Base-by-base conservation (phyloP, 129 eudicot species). In the Flaveria trinervia region DNA sequence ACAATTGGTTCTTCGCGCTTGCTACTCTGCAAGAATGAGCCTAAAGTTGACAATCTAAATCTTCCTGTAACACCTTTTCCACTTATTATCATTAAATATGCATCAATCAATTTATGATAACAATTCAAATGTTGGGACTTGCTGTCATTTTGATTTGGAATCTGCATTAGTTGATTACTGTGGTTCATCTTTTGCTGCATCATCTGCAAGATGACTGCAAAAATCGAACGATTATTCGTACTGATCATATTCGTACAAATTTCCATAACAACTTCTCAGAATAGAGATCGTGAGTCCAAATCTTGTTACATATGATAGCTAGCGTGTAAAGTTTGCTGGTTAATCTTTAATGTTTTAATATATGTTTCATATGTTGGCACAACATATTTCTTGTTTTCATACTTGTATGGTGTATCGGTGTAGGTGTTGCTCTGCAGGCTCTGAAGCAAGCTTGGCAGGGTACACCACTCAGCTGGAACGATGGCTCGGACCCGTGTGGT, bases 401-500 rank as follows among this genome's bases (percentile, higher is more conserved):
- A 7, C 45, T 15, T 64, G 69, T 64, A 30, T 56, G 54, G 16
- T 84, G 81, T 81, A 92, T 14, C 49, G 54, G 16, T 84, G 81
- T 81, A 92, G 97, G 55, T 80, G 64, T 33, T 54, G 79, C 76
- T 78, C 71, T 92, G 41, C 54, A 57, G 54, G 71, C 95, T 73
- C 83, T 92, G 20, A 89, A 78, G 84, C 64, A 51, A 26, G 70
- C 23, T 39, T 92, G 95, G 97, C 15, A 75, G 36, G 84, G 84
- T 26, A 76, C 76, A 25, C 95, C 88, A 4, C 86, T 82, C 26
- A 92, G 60, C 72, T 92, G 95, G 97, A 64, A 52, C 11, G 79
- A 10, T 45, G 97, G 85, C 8, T 56, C 82, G 2, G 92, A 89
- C 80, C 95, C 88, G 2, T 92, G 97, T 80, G 67, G 54, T 36